phyloP scores from a whole-genome alignment of 1,284 basidiomycete species.

The Fomitopsis schrenkii region DNA sequence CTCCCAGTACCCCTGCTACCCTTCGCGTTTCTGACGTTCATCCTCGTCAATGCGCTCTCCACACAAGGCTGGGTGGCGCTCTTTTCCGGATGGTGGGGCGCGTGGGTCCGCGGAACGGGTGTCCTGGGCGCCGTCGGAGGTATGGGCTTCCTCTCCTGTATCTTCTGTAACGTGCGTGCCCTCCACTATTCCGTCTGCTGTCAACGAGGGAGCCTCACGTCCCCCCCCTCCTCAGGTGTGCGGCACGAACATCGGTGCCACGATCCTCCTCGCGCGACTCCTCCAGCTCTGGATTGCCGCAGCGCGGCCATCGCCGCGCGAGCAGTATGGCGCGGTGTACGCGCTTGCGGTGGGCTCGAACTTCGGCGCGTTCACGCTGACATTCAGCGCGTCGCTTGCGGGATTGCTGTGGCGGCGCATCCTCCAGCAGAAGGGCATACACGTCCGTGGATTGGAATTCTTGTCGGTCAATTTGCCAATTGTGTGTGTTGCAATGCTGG shows the following conservation, averaged over 20 bases:
- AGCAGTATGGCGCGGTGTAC: conserved; percentile 40
- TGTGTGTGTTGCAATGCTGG: conserved; percentile 24
- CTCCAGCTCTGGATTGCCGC: conserved; percentile 36
- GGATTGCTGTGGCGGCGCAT: conserved; percentile 88
- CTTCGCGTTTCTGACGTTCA: conserved; percentile 95
- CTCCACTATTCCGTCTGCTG: background rate
- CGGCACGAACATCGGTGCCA: conserved; percentile 95
- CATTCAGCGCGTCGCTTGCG: conserved; percentile 87
- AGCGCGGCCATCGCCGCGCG: conserved; percentile 22
- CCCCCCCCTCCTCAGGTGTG: conserved; percentile 42
- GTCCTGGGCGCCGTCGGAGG: conserved; percentile 44
- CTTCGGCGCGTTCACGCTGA: conserved; percentile 89
- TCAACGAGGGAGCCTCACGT: background rate
- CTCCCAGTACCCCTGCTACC: conserved; percentile 83
- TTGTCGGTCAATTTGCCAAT: conserved; percentile 62
- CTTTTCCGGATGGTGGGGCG: conserved; percentile 72
- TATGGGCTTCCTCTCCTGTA: conserved; percentile 46
- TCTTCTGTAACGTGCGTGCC: conserved; percentile 75
- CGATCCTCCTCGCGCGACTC: conserved; percentile 79
- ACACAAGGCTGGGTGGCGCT: conserved; percentile 90
- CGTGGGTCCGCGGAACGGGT: conserved; percentile 40
- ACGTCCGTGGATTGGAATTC: conserved; percentile 66
- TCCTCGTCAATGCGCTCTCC: conserved; percentile 84
- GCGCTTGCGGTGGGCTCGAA: conserved; percentile 83
- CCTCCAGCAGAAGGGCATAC: conserved; percentile 74